Evolutionary conservation across 2,329 filamentous ascomycete species (phyloP).

Genomic region (Epichloe festucae): DNA sequence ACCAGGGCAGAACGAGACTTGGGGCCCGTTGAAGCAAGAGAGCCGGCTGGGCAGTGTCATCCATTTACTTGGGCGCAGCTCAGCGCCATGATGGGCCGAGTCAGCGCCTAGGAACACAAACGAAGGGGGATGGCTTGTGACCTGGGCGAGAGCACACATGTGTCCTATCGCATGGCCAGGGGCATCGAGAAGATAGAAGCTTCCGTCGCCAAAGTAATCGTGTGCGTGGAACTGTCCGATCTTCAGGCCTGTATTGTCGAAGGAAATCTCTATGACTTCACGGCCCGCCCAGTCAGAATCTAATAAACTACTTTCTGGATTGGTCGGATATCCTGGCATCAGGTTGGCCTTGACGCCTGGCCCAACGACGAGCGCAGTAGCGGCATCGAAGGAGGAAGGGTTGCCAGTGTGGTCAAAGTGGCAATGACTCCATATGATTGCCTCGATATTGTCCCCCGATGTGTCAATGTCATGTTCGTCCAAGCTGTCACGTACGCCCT

Average conservation of each 20-base stretch:
- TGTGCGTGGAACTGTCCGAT: conserved; percentile 24
- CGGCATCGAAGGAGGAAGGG: conserved; percentile 11
- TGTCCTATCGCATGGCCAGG: conserved; percentile 12
- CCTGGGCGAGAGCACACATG: conserved; percentile 10
- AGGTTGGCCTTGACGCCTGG: conserved; percentile 10
- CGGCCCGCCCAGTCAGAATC: conserved; percentile 10
- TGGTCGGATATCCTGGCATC: conserved; percentile 8
- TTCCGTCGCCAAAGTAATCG: conserved; percentile 29
- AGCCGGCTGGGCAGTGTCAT: background rate
- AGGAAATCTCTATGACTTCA: conserved; percentile 7
- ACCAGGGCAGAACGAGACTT: background rate
- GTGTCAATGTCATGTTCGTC: background rate
- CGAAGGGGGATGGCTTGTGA: conserved; percentile 6
- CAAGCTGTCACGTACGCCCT: background rate
- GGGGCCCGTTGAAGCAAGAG: background rate
- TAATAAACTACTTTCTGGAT: conserved; percentile 4
- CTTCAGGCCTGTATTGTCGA: conserved; percentile 4
- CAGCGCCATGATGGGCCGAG: conserved; percentile 9
- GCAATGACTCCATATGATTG: conserved; percentile 16
- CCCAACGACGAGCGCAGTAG: conserved; percentile 14
- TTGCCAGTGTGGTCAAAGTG: conserved; percentile 19
- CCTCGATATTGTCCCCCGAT: conserved; percentile 7
- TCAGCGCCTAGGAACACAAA: conserved; percentile 14
- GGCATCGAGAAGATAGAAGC: conserved; percentile 26
- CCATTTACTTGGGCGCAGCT: conserved; percentile 4